Evolutionary conservation across 2,329 filamentous ascomycete genomes (phyloP).

Genomic region (Colletotrichum sp.): DNA sequence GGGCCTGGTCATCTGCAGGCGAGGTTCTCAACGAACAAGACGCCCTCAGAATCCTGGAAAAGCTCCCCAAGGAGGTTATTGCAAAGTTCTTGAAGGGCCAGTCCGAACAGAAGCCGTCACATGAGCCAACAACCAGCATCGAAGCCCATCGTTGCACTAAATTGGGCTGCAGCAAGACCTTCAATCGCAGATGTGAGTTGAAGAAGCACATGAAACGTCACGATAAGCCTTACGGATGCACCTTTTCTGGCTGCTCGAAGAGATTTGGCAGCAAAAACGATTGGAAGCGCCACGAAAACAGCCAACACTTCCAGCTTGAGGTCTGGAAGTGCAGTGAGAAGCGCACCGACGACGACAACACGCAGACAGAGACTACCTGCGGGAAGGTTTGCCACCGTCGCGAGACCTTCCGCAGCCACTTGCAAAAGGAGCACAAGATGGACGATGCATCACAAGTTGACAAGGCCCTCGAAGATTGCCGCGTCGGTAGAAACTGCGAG

Average conservation of each 20-base stretch:
- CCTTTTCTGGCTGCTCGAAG: constrained; percentile 71
- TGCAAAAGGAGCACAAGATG: constrained; percentile 55
- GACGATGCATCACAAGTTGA: constrained; percentile 37
- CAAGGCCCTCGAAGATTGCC: constrained; percentile 54
- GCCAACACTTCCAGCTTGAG: constrained; percentile 75
- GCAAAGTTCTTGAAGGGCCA: constrained; percentile 33
- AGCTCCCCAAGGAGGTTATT: constrained; percentile 26
- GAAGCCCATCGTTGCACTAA: constrained; percentile 3
- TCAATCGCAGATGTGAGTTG: constrained; percentile 58
- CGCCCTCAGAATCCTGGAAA: constrained; percentile 26
- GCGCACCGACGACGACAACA: neutral
- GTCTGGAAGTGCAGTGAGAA: constrained; percentile 71
- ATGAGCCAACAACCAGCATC: constrained; percentile 16
- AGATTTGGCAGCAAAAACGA: constrained; percentile 92
- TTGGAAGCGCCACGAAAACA: constrained; percentile 89
- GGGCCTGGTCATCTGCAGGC: neutral
- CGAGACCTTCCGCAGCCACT: constrained; percentile 66
- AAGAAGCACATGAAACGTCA: constrained; percentile 86
- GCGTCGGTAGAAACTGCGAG: constrained; percentile 69
- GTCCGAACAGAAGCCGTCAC: neutral
- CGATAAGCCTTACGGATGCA: constrained; percentile 81
- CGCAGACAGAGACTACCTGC: constrained; percentile 46
- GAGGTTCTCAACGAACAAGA: neutral
- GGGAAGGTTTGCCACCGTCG: constrained; percentile 62
- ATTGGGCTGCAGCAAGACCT: constrained; percentile 49